These are phyloP conservation scores for Tricholomella constricta DNA, from an alignment of 768 basidiomycete species.

Conservation along the genomic window DNA sequence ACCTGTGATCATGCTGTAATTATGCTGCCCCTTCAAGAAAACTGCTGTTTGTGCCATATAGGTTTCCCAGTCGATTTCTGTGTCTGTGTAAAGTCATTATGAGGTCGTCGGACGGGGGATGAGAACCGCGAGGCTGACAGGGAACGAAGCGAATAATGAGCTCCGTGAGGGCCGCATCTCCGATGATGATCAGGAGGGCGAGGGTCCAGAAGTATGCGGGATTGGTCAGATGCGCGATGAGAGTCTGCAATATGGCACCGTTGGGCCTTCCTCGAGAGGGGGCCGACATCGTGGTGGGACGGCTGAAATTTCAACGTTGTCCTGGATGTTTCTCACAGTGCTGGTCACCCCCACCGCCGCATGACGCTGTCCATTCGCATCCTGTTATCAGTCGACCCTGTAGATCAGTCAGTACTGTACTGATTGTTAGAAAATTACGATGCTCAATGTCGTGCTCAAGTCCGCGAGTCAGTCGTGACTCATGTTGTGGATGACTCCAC, in stretches of 20 bases:
- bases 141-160: slow-evolving; percentile 81
- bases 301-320: no score
- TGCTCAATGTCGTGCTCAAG: slow-evolving; percentile 16
- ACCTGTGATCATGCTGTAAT: slow-evolving; percentile 81
- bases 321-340: neutral
- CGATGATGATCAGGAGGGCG: slow-evolving; percentile 63
- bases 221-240: slow-evolving; percentile 48
- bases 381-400: no score
- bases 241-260: slow-evolving; percentile 21
- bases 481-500: slow-evolving; percentile 11
- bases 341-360: no score
- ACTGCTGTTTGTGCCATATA: slow-evolving; percentile 88
- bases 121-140: slow-evolving; percentile 54
- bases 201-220: slow-evolving; percentile 67
- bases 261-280: slow-evolving; percentile 6
- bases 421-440: no score
- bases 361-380: no score
- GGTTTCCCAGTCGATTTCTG: slow-evolving; percentile 97
- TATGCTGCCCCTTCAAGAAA: slow-evolving; percentile 78
- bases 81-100: slow-evolving; percentile 57
- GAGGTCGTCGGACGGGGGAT: slow-evolving; percentile 1
- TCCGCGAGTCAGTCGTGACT: slow-evolving; percentile 6
- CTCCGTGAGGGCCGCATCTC: slow-evolving; percentile 76
- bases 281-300: slow-evolving; percentile 14
- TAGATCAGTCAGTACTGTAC: no score